phyloP scores from a whole-genome alignment of 2,329 filamentous ascomycete genomes.

The Epicoccum sorghinum region DNA sequence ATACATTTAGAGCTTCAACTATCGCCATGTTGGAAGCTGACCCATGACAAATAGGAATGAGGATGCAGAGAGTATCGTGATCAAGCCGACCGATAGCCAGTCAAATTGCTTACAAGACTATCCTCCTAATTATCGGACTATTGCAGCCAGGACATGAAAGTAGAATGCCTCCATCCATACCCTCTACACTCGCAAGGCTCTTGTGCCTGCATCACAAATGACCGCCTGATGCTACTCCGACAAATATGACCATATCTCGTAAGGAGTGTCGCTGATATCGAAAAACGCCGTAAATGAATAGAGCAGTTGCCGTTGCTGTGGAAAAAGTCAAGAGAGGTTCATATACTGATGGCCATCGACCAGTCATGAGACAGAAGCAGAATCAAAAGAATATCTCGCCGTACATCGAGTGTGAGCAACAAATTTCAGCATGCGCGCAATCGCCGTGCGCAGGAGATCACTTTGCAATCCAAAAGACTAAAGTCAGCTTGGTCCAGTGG shows the following conservation, averaged over 20 bases:
- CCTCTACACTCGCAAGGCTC: constrained; percentile 19
- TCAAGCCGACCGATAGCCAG: not conserved
- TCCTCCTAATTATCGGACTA: not conserved
- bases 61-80: not conserved
- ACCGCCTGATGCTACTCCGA: constrained; percentile 22
- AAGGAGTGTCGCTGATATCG: constrained; percentile 31
- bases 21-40: too few species aligned
- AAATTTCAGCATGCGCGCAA: not conserved
- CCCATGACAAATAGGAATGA: not conserved
- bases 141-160: not conserved
- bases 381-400: not conserved
- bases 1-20: too few species aligned
- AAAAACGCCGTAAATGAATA: constrained; percentile 26
- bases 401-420: not conserved
- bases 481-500: constrained; percentile 41
- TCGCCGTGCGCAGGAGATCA: not conserved
- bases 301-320: constrained; percentile 9
- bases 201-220: constrained; percentile 19
- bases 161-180: constrained; percentile 12
- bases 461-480: not conserved
- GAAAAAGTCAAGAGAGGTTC: not conserved
- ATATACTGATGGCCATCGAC: constrained; percentile 10
- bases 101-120: not conserved
- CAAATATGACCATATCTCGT: constrained; percentile 15
- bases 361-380: not conserved